phyloP scores from a whole-genome alignment of 345 rosid genomes.

The Citropsis articulata region DNA sequence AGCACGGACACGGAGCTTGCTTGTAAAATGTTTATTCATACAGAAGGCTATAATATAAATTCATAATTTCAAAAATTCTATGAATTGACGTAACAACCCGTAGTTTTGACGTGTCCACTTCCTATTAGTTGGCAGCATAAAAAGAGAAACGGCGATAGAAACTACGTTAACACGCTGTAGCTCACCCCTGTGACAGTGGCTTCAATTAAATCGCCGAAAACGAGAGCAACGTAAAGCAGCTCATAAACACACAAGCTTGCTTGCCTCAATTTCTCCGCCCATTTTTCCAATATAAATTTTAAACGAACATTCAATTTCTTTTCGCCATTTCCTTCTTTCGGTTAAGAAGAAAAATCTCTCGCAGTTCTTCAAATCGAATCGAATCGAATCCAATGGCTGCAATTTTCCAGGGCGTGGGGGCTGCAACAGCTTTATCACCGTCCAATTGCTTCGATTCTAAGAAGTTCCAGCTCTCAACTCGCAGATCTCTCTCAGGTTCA shows the following conservation, averaged over 20 bases:
- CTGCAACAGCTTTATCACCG: conserved; percentile 47
- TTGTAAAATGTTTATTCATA: not conserved
- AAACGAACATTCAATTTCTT: not conserved
- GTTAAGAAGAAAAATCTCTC: not conserved
- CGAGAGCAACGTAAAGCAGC: not conserved
- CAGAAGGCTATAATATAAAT: not conserved
- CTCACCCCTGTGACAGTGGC: not conserved
- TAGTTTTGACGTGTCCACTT: not conserved
- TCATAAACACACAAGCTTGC: not conserved
- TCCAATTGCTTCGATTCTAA: conserved; percentile 49
- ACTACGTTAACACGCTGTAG: conserved; percentile 16
- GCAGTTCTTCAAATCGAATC: not conserved
- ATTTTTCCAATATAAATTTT: conserved; percentile 19
- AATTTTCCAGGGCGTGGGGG: conserved; percentile 58
- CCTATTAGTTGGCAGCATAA: not conserved
- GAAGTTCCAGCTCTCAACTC: conserved; percentile 36
- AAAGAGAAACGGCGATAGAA: conserved; percentile 19
- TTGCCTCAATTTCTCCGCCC: conserved; percentile 56
- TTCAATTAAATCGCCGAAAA: conserved; percentile 32
- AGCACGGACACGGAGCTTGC: not conserved
- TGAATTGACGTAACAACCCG: not conserved
- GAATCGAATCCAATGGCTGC: conserved; percentile 44
- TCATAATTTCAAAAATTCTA: not conserved
- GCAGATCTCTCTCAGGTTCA: conserved; percentile 54
- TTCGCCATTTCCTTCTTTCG: not conserved